Base-by-base conservation (phyloP, 768 basidiomycete genomes). In the Tremella fuciformis region DNA sequence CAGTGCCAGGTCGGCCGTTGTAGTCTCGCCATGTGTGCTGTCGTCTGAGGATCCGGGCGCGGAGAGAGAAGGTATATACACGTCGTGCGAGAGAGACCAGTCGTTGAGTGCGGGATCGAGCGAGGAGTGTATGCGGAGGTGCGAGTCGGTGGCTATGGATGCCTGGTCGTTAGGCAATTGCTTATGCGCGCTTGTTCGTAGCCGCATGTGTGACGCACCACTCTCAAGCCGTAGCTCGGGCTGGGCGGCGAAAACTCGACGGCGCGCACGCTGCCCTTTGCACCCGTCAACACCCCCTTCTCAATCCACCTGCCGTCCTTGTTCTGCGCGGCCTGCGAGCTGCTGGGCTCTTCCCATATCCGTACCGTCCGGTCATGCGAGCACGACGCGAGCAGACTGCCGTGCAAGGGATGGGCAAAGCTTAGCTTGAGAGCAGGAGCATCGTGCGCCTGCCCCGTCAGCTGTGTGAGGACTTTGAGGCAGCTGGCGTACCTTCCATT, bases 381-480 rank as follows among this genome's bases (percentile, higher is more conserved):
- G 3, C 85, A 84, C 2, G 88, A 89, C 0, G 91, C 91, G 55
- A 98, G 80, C 53, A 96, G 83, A 1, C 85, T 83, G 3, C 91
- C 93, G 59, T 91, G 92, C 76, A 92, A 87, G 3, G 94, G 91
- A 71, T 93, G 91, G 1, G 91, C 91, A 89, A 91, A 98, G 53
- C 84, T 83, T 13, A 96, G 67, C 74, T 83, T 86, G 8, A 90
- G 84, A 38, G 96, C 82, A 0, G 93, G 85, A 15, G 91, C 91
- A 69, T 94, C 91, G 74, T 97, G 93, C n/a, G 93, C 94, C 89
- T 94, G 67, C 13, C 37, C 1, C 21, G 40, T 56, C 22, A 57
- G 51, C 44, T 22, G 2, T 21, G 1, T 15, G 39, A 0, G 13
- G 63, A 26, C 59, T 54, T 21, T 40, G 38, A 29, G 42, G 42